Base-by-base conservation (phyloP, 2,329 filamentous ascomycete genomes). In the Exophiala oligosperma region DNA sequence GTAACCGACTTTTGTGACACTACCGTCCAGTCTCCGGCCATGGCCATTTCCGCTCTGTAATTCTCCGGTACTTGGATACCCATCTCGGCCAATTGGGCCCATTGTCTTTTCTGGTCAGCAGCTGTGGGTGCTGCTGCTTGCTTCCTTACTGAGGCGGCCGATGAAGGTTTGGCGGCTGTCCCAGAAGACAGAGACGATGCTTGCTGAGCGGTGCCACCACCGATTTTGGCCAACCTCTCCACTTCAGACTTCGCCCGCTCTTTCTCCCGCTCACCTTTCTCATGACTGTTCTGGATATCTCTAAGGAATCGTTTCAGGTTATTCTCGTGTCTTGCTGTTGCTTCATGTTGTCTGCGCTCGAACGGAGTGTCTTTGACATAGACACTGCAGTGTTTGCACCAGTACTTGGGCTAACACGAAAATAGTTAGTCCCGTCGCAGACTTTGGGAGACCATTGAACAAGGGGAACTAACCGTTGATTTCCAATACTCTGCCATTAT, bases 401-500 rank as follows among this genome's bases (percentile, higher is more conserved):
- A 97, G 78, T 96, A 96, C 72, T 89, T 93, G 4, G 92, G 92
- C 73, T 86, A 56, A 49, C 44, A 9, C 11, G 46, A 8, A 32
- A 12, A 32, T 26, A 8, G 8, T 26, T 29, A 17, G 43, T n/a
- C 21, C 50, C 26, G 43, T 51, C 4, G n/a, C 44, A 38, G 49
- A 6, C 47, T 9, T 23, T 11, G 14, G 24, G 24, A 3, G 9
- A 23, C n/a, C 23, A 7, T 32, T 23, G 21, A 29, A 44, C 23
- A 3, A 26, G 12, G n/a, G 41, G 21, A 43, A 49, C 57, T 73
- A 72, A 85, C 84, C 35, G 92, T 96, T 21, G 93, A 97, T 74
- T 97, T 97, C 94, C 94, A 97, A 77, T 96, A 95, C 81, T 97
- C 94, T 0, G 94, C 88, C 94, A 99, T 97, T 40, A 35, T n/a